phyloP scores from a whole-genome alignment of 495 filamentous ascomycete species.

The Massariosphaeria phaeospora region DNA sequence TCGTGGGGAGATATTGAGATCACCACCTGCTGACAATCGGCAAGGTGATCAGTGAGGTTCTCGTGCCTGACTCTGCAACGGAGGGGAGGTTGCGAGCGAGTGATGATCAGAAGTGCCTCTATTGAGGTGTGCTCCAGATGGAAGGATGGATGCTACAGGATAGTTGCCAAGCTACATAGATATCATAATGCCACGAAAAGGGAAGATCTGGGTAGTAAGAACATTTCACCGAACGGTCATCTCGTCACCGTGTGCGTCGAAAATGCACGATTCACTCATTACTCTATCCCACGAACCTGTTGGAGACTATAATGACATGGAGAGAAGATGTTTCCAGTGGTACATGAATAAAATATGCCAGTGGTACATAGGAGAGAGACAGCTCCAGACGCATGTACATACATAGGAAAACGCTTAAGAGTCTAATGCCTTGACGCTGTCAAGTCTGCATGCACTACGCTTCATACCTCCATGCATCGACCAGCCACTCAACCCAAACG shows the following conservation, averaged over 20 bases:
- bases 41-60: constrained; percentile 6
- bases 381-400: constrained; percentile 6
- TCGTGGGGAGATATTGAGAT: constrained; percentile 6
- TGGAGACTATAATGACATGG: constrained; percentile 6
- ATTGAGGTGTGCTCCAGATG: constrained; percentile 5
- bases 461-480: constrained; percentile 6
- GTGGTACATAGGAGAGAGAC: constrained; percentile 6
- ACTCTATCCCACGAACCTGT: constrained; percentile 5
- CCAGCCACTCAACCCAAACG: background rate
- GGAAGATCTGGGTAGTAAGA: constrained; percentile 6
- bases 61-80: constrained; percentile 5
- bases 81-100: constrained; percentile 5
- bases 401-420: constrained; percentile 7
- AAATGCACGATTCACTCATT: constrained; percentile 5
- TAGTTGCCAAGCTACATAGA: constrained; percentile 6
- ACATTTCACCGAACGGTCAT: constrained; percentile 6
- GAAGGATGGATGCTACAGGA: constrained; percentile 6
- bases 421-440: constrained; percentile 6
- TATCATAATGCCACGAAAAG: constrained; percentile 7
- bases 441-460: constrained; percentile 6
- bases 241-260: constrained; percentile 5
- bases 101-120: constrained; percentile 6
- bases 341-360: constrained; percentile 7
- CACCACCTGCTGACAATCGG: constrained; percentile 5
- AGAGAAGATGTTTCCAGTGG: constrained; percentile 6